These are phyloP conservation scores for Leishmania aethiopica DNA, from an alignment of 208 protist species.

Conservation along the genomic window DNA sequence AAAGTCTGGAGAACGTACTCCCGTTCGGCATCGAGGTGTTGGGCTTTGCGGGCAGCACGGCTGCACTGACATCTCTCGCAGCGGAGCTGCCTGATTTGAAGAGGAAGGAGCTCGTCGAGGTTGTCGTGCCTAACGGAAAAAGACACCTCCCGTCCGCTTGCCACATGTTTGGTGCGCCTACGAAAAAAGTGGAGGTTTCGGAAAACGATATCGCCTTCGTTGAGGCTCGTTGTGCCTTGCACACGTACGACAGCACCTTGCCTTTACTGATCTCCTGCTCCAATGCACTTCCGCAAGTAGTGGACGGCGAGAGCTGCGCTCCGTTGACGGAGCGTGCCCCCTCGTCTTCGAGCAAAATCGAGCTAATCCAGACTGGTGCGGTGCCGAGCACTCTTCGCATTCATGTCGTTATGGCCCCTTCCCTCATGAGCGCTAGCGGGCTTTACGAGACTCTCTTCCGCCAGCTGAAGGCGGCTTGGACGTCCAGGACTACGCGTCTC, in stretches of 20 bases:
- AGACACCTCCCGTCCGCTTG: not conserved
- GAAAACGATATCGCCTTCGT: slow-evolving; percentile 12
- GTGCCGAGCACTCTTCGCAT: slow-evolving; percentile 12
- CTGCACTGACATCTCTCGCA: slow-evolving; percentile 11
- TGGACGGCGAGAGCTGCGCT: slow-evolving; percentile 24
- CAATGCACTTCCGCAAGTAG: not conserved
- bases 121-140: slow-evolving; percentile 20
- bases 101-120: slow-evolving; percentile 33
- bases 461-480: slow-evolving; percentile 16
- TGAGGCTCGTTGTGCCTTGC: slow-evolving; percentile 21
- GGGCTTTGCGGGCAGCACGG: slow-evolving; percentile 30
- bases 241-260: slow-evolving; percentile 11
- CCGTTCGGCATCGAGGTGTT: slow-evolving; percentile 65
- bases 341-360: not conserved
- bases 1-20: slow-evolving; percentile 72
- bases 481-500: slow-evolving; percentile 23
- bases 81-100: slow-evolving; percentile 25
- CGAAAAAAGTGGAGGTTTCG: slow-evolving; percentile 14
- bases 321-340: slow-evolving; percentile 5
- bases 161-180: slow-evolving; percentile 9
- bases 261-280: slow-evolving; percentile 19
- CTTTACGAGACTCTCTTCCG: slow-evolving; percentile 21
- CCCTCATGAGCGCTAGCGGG: slow-evolving; percentile 16
- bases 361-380: slow-evolving; percentile 22
- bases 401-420: slow-evolving; percentile 24